Conservation (phyloP, 2,329 filamentous ascomycete species). For the Akanthomyces lecanii region DNA sequence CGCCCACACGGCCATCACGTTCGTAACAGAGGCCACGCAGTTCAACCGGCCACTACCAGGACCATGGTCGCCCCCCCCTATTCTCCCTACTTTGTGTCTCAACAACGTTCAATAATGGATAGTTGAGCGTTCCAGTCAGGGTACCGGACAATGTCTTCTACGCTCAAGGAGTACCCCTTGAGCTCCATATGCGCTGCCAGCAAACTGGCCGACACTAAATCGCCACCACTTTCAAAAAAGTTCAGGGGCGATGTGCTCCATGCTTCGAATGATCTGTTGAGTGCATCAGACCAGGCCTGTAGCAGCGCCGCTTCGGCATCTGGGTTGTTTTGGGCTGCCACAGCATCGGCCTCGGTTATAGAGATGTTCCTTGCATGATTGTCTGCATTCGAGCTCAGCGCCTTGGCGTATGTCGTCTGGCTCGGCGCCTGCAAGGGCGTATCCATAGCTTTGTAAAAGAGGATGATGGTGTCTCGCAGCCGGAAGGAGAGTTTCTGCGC, state of each 20-base stretch:
- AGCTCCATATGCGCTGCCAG: constrained; percentile 2
- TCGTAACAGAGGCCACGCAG: too few relatives aligned
- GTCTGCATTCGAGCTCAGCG: neutral
- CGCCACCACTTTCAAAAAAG: constrained; percentile 3
- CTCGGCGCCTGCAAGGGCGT: neutral
- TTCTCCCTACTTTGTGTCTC: neutral
- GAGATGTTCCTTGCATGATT: neutral
- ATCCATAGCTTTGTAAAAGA: neutral
- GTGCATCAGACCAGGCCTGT: neutral
- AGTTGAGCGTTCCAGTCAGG: neutral
- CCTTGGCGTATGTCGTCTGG: neutral
- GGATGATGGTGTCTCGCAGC: neutral
- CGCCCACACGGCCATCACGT: too few relatives aligned
- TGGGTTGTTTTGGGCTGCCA: neutral
- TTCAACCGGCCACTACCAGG: too few relatives aligned
- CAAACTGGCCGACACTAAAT: neutral
- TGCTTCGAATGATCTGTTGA: neutral
- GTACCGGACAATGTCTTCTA: neutral
- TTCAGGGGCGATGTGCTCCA: neutral
- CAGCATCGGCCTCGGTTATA: neutral
- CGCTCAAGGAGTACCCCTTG: neutral
- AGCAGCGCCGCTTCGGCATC: neutral
- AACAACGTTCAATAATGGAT: neutral
- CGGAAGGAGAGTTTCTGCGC: neutral
- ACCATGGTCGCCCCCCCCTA: too few relatives aligned